Evolutionary conservation across 345 rosid genomes (phyloP).

Genomic region (Cardamine occulta): DNA sequence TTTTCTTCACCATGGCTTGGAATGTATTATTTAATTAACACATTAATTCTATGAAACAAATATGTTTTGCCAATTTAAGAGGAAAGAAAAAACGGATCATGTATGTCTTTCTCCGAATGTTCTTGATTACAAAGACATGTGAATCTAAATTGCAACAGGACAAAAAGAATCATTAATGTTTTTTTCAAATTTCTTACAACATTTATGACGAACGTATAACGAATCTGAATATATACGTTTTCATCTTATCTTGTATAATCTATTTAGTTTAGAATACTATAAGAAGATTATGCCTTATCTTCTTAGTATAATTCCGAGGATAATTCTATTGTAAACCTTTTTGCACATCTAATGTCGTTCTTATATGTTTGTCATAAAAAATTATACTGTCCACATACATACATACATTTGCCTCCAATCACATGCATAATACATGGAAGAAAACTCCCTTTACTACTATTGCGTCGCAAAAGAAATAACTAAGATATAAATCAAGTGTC

Average conservation of each 20-base stretch:
- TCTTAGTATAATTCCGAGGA: constrained; percentile 45
- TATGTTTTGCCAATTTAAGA: constrained; percentile 12
- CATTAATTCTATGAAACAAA: constrained; percentile 14
- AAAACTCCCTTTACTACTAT: not conserved
- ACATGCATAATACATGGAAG: constrained; percentile 2
- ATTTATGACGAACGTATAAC: constrained; percentile 10
- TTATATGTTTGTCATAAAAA: constrained; percentile 9
- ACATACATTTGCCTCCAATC: not conserved
- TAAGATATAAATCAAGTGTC: not conserved
- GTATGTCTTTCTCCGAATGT: constrained; percentile 33
- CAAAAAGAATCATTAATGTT: constrained; percentile 23
- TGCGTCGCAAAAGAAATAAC: not conserved
- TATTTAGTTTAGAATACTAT: constrained; percentile 36
- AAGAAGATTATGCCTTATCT: constrained; percentile 40
- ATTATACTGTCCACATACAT: constrained; percentile 7
- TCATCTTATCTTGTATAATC: constrained; percentile 40
- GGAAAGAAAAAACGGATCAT: constrained; percentile 19
- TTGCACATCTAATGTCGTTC: constrained; percentile 10
- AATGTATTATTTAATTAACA: constrained; percentile 8
- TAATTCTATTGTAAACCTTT: constrained; percentile 40
- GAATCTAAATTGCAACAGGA: constrained; percentile 30
- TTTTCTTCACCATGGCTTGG: not conserved
- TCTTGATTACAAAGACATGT: constrained; percentile 35
- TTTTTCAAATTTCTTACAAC: not conserved
- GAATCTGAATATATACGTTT: constrained; percentile 41